Evolutionary conservation across 495 filamentous ascomycete species (phyloP).

Genomic region (Halenospora varia): DNA sequence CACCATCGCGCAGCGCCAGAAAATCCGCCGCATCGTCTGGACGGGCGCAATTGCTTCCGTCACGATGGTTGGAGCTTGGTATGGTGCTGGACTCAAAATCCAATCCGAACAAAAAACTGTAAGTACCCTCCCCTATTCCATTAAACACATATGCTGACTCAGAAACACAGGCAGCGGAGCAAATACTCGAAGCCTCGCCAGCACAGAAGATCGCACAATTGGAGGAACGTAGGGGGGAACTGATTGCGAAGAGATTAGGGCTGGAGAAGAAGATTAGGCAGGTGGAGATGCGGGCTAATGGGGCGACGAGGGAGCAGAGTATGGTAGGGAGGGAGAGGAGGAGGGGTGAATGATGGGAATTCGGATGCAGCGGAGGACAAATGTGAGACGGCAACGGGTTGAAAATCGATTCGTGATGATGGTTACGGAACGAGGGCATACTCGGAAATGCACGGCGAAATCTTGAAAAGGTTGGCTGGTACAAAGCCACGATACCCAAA

Average conservation of each 20-base stretch:
- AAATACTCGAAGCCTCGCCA: conserved; percentile 43
- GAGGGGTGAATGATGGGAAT: conserved; percentile 9
- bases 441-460: too few species aligned
- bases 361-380: too few species aligned
- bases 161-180: conserved; percentile 31
- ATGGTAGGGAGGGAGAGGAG: conserved; percentile 21
- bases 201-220: conserved; percentile 51
- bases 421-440: too few species aligned
- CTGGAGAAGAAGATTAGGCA: conserved; percentile 55
- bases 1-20: conserved; percentile 13
- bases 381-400: too few species aligned
- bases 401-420: too few species aligned
- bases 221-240: conserved; percentile 39
- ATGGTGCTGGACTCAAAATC: conserved; percentile 51
- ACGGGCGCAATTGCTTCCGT: conserved; percentile 43
- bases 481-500: too few species aligned
- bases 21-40: conserved; percentile 34
- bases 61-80: conserved; percentile 48
- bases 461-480: too few species aligned
- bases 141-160: not conserved
- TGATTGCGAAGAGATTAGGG: conserved; percentile 46
- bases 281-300: conserved; percentile 36
- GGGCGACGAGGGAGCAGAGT: conserved; percentile 22
- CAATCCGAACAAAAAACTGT: conserved; percentile 32
- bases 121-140: not conserved